These are phyloP conservation scores for Aristolochia fimbriata DNA, from an alignment of 164 flowering plant genomes.

Conservation along the genomic window DNA sequence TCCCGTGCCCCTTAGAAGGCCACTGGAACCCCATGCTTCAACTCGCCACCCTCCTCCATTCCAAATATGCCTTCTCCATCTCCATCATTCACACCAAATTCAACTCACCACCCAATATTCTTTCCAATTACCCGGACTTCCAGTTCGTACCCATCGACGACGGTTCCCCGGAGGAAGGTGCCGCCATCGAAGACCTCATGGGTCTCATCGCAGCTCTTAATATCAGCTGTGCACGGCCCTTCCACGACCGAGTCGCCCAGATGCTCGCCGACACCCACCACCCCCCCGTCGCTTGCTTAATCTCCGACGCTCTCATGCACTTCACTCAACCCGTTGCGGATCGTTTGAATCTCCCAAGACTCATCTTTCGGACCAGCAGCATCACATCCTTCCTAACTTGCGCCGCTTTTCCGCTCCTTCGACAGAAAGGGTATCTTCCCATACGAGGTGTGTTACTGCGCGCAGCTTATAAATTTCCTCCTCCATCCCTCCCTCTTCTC, in stretches of 20 bases:
- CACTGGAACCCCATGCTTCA: constrained; percentile 53
- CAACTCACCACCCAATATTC: constrained; percentile 24
- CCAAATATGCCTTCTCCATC: constrained; percentile 39
- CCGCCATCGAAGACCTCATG: no score
- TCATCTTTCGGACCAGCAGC: constrained; percentile 24
- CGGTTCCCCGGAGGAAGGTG: no score
- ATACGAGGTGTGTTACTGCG: constrained; percentile 14
- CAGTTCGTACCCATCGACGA: constrained; percentile 15
- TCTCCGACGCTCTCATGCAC: constrained; percentile 29
- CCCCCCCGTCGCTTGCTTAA: constrained; percentile 19
- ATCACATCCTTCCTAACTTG: constrained; percentile 10
- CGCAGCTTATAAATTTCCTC: no score
- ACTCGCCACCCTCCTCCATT: constrained; percentile 31
- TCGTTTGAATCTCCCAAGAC: constrained; percentile 18
- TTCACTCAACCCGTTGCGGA: constrained; percentile 26
- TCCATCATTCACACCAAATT: constrained; percentile 33
- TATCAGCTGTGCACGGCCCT: constrained; percentile 3
- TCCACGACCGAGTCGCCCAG: not conserved
- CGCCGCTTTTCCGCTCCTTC: constrained; percentile 12
- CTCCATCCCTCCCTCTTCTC: no score
- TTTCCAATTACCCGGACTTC: constrained; percentile 24
- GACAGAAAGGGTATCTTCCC: constrained; percentile 18
- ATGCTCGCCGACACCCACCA: no score
- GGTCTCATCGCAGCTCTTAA: no score
- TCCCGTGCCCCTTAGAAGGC: constrained; percentile 44